phyloP scores from a whole-genome alignment of 2,329 filamentous ascomycete genomes.

The Pseudocercospora fuligena region DNA sequence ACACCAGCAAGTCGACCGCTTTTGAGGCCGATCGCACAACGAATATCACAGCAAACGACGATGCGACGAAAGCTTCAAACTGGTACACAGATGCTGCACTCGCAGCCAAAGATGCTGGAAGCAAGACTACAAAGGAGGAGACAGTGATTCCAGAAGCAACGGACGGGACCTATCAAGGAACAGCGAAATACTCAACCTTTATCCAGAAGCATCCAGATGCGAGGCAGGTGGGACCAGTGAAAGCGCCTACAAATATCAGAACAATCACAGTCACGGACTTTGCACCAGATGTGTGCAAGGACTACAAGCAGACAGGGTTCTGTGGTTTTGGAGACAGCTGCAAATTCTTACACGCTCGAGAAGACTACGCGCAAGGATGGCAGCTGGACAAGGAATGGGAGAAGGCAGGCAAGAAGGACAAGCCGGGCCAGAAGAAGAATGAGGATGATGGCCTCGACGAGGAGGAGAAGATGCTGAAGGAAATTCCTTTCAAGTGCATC shows the following conservation, averaged over 20 bases:
- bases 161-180: conserved; percentile 76
- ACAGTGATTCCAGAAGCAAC: conserved; percentile 60
- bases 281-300: conserved; percentile 92
- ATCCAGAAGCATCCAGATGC: conserved; percentile 82
- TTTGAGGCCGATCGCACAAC: conserved; percentile 64
- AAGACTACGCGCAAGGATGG: conserved; percentile 90
- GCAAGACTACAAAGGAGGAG: conserved; percentile 11
- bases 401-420: conserved; percentile 71
- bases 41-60: conserved; percentile 71
- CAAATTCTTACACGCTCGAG: conserved; percentile 77
- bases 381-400: conserved; percentile 96
- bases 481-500: conserved; percentile 87
- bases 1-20: conserved; percentile 47
- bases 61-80: conserved; percentile 86
- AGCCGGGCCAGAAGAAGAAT: conserved; percentile 61
- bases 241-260: conserved; percentile 85
- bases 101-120: conserved; percentile 30
- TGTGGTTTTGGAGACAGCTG: conserved; percentile 78
- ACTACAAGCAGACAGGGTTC: conserved; percentile 81
- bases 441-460: conserved; percentile 57
- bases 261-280: conserved; percentile 91
- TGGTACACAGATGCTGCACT: conserved; percentile 79
- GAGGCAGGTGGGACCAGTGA: conserved; percentile 77
- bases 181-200: conserved; percentile 73
- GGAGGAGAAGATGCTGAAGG: conserved; percentile 75